Evolutionary conservation across 345 rosid species (phyloP), one percentile per base, ranked within the genome.

Genomic region (Lepidium didymum): DNA sequence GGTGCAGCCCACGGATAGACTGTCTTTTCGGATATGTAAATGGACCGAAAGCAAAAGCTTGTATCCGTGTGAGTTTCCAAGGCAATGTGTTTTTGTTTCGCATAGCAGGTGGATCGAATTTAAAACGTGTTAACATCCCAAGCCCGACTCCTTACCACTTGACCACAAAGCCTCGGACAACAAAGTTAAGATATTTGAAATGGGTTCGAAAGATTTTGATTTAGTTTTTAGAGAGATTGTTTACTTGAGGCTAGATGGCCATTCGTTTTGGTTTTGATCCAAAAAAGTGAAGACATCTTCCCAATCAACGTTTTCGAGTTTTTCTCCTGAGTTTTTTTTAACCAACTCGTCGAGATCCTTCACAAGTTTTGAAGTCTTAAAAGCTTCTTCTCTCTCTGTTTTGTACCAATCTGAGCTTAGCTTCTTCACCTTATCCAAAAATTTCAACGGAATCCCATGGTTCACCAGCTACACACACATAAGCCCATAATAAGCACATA

Each of bases 211-310:
- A 23, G 27, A 27, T 27, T 23, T 40, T 64, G 31, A 13, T 3
- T 27, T 50, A 14, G 29, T 47, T 27, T 8, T 5, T 18, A 23
- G 40, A 46, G 11, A 50, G 2, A 5, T 18, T 45, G 37, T 77
- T 78, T 86, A 92, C 96, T 78, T 83, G 86, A 89, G 84, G 42
- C 80, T 86, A 2, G 77, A 65, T 12, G 91, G 86, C 96, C 98
- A 92, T 34, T 87, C 82, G 58, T 82, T 77, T 31, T 70, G 63
- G 65, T 78, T 73, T 31, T 63, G 57, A 23, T 85, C 93, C 1
- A 65, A 45, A 73, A 92, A 87, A 69, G 76, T 80, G 80, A 92
- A 72, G n/a, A 80, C 93, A 70, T 92, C 98, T 70, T 92, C 96
- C 93, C 96, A 87, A 60, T 92, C 96, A 63, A 82, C 80, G 70